These are phyloP conservation scores for Nakazawaea sp. DNA, from an alignment of 805 yeast species.

Conservation along the genomic window DNA sequence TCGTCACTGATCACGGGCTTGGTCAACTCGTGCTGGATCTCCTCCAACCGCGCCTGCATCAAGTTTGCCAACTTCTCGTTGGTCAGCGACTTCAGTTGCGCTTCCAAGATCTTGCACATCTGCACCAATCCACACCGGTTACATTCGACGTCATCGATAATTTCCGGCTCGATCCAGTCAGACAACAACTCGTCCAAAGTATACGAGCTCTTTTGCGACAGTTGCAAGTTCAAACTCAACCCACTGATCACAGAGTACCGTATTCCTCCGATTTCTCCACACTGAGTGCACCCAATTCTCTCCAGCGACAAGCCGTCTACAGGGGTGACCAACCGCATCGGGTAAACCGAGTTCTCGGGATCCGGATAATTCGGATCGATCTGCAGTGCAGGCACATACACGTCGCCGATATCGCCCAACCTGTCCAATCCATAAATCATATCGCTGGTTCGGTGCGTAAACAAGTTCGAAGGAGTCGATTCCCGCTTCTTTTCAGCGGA, in stretches of 20 bases:
- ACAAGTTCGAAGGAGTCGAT: constrained; percentile 4
- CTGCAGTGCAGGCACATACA: constrained; percentile 66
- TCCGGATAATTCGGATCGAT: constrained; percentile 62
- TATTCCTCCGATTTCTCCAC: constrained; percentile 94
- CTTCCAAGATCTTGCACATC: constrained; percentile 42
- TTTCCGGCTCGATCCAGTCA: constrained; percentile 73
- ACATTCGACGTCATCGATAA: constrained; percentile 91
- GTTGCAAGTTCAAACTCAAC: constrained; percentile 62
- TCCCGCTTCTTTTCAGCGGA: constrained; percentile 16
- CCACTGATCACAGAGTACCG: constrained; percentile 77
- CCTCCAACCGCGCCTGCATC: constrained; percentile 37
- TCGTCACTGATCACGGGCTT: constrained; percentile 76
- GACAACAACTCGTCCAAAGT: constrained; percentile 47
- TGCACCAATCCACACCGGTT: constrained; percentile 79
- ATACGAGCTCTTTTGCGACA: constrained; percentile 31
- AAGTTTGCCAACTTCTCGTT: constrained; percentile 24
- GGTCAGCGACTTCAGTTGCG: constrained; percentile 24
- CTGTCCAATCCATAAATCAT: constrained; percentile 31
- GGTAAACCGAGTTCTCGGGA: constrained; percentile 35
- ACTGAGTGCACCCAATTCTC: constrained; percentile 80
- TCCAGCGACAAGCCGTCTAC: constrained; percentile 88
- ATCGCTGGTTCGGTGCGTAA: constrained; percentile 17
- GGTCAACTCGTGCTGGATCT: constrained; percentile 44
- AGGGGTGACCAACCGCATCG: constrained; percentile 68
- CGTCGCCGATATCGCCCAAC: constrained; percentile 55